A percentile compares a stretch with the other conserved stretches of the same genome.
These are phyloP conservation scores for Chiua virens DNA, from an alignment of 768 basidiomycete genomes.

Conservation along the genomic window DNA sequence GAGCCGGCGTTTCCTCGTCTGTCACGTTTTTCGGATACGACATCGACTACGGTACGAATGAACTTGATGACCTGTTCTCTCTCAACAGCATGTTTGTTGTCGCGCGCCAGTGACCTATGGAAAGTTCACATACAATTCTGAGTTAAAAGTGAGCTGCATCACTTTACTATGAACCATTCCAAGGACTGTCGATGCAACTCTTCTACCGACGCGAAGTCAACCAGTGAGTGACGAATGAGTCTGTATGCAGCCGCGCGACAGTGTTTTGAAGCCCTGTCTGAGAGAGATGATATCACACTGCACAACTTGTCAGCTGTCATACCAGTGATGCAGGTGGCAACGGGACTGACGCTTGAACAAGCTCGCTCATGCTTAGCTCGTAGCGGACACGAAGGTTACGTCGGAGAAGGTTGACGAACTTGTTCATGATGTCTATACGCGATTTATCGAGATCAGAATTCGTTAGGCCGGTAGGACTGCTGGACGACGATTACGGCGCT, in stretches of 20 bases:
- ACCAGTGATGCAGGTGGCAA: not conserved
- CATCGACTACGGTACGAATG: conserved; percentile 76
- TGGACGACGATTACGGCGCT: conserved; percentile 38
- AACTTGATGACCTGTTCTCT: conserved; percentile 93
- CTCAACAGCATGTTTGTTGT: conserved; percentile 79
- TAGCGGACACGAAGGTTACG: conserved; percentile 74
- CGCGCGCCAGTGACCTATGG: conserved; percentile 76
- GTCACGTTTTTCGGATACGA: conserved; percentile 60
- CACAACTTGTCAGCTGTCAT: conserved; percentile 9
- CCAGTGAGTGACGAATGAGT: conserved; percentile 73
- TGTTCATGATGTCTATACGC: conserved; percentile 62
- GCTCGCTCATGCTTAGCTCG: conserved; percentile 66
- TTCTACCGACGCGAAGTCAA: conserved; percentile 71
- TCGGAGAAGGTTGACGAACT: conserved; percentile 63
- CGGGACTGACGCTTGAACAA: conserved; percentile 69
- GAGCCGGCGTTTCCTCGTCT: conserved; percentile 39
- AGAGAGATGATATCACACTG: conserved; percentile 70
- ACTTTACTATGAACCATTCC: conserved; percentile 94
- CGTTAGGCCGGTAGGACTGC: conserved; percentile 35
- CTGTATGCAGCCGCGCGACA: conserved; percentile 83
- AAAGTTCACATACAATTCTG: conserved; percentile 4
- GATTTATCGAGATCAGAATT: conserved; percentile 49
- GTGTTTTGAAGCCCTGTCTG: conserved; percentile 71
- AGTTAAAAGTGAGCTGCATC: conserved; percentile 16
- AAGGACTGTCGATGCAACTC: conserved; percentile 61